Conservation (phyloP, 495 filamentous ascomycete genomes). For the Penicillium canariense region DNA sequence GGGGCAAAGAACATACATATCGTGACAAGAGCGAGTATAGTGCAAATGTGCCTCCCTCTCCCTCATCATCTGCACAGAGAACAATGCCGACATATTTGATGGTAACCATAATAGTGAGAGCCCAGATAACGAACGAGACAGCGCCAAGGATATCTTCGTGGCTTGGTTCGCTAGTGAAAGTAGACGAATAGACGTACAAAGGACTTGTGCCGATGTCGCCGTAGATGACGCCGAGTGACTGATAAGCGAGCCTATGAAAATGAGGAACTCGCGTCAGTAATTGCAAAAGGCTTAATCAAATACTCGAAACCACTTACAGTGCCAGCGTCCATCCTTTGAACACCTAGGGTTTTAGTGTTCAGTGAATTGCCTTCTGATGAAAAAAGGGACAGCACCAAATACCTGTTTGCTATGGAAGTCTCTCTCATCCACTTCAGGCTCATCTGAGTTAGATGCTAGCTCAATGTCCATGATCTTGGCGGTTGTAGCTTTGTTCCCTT, state of each 20-base stretch:
- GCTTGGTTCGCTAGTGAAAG: conserved; percentile 55
- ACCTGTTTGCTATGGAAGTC: conserved; percentile 8
- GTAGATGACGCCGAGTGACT: conserved; percentile 69
- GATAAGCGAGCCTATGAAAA: conserved; percentile 56
- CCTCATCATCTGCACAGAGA: conserved; percentile 68
- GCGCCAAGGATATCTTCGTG: conserved; percentile 64
- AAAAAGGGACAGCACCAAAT: not conserved
- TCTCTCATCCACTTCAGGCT: not conserved
- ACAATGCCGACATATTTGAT: conserved; percentile 71
- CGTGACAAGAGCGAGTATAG: conserved; percentile 65
- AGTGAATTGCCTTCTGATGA: not conserved
- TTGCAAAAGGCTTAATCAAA: not conserved
- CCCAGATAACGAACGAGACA: conserved; percentile 73
- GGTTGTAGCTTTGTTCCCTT: not conserved
- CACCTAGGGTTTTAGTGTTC: not conserved
- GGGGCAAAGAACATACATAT: conserved; percentile 56
- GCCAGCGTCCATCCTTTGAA: conserved; percentile 8
- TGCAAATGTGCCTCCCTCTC: conserved; percentile 73
- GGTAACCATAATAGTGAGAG: conserved; percentile 68
- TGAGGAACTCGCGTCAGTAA: not conserved
- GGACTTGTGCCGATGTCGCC: conserved; percentile 74
- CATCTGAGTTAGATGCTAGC: not conserved
- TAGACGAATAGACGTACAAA: conserved; percentile 69
- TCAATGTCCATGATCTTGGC: not conserved
- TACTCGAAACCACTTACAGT: not conserved